Base-by-base conservation (phyloP, 805 yeast genomes). In the Pichia manshurica region DNA sequence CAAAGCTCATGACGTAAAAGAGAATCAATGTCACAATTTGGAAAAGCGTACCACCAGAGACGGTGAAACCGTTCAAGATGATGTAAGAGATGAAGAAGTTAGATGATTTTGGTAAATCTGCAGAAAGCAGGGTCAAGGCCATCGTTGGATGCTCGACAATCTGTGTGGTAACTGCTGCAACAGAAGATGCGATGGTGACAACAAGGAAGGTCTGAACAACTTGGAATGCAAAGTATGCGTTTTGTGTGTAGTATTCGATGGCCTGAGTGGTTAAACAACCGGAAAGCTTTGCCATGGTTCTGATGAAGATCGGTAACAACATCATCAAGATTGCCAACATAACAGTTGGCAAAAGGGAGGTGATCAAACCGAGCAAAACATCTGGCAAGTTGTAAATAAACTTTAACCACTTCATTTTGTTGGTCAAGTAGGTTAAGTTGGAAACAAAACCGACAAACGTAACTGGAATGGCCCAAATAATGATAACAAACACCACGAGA, bases 401-500 rank as follows among this genome's bases (percentile, higher is more conserved):
- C 15, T 60, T 63, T 53, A 84, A 71, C 66, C 78, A 77, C 21
- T 63, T 77, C 31, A 81, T 56, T 53, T 77, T 76, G 48, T 79
- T 70, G 6, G 82, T 82, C 58, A 84, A 69, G 56, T 75, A 75
- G 17, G 82, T 77, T 53, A 84, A 66, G 58, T 84, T 84, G 3
- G 90, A 83, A 49, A 84, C 71, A 59, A 81, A 60, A 74, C 90
- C 90, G 42, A 84, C 88, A 62, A 84, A 80, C 3, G 90, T 83
- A 36, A 83, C 88, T 13, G 91, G 91, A 53, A 84, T 66, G 48
- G 90, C 75, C 95, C 95, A 85, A 55, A 81, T 68, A 28, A 80
- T 59, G 45, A 83, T 71, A 39, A 82, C 57, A 1, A 81, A 85
- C 20, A 67, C 56, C 46, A 84, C 75, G 2, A 78, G 79, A 15